These are phyloP conservation scores for Suillus plorans DNA, from an alignment of 768 basidiomycete species.

Conservation along the genomic window DNA sequence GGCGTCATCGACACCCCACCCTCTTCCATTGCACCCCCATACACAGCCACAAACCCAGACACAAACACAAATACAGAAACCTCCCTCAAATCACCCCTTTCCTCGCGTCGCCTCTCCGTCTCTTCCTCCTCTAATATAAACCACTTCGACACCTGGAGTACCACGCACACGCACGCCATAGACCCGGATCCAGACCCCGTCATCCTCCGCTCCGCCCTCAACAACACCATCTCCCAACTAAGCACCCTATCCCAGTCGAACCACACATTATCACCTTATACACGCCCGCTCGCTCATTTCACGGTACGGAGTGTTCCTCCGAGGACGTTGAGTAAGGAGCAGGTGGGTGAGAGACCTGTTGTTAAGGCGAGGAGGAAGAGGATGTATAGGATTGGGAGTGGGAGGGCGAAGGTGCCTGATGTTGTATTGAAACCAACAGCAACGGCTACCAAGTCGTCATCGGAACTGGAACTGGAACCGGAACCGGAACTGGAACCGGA, in stretches of 20 bases:
- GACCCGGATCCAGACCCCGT: constrained; percentile 46
- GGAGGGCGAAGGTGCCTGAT: background rate
- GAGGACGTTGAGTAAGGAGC: constrained; percentile 35
- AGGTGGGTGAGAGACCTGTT: constrained; percentile 47
- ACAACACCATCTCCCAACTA: constrained; percentile 80
- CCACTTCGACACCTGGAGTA: constrained; percentile 31
- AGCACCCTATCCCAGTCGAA: constrained; percentile 86
- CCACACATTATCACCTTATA: constrained; percentile 94
- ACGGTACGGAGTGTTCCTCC: constrained; percentile 89
- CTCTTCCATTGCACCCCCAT: constrained; percentile 27
- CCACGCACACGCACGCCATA: constrained; percentile 33
- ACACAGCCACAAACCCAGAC: background rate
- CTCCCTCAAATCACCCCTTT: constrained; percentile 17
- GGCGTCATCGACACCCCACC: constrained; percentile 47
- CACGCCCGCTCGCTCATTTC: constrained; percentile 86
- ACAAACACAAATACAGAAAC: constrained; percentile 12
- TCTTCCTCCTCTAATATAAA: constrained; percentile 30
- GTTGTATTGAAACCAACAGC: too few relatives aligned
- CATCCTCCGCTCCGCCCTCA: constrained; percentile 66
- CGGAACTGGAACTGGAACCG: background rate
- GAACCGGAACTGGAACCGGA: background rate
- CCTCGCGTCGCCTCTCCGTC: constrained; percentile 32
- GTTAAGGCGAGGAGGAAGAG: constrained; percentile 79
- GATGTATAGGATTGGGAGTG: constrained; percentile 56
- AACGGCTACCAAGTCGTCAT: background rate